phyloP scores from a whole-genome alignment of 1,284 basidiomycete genomes.

The Naganishia cerealis region DNA sequence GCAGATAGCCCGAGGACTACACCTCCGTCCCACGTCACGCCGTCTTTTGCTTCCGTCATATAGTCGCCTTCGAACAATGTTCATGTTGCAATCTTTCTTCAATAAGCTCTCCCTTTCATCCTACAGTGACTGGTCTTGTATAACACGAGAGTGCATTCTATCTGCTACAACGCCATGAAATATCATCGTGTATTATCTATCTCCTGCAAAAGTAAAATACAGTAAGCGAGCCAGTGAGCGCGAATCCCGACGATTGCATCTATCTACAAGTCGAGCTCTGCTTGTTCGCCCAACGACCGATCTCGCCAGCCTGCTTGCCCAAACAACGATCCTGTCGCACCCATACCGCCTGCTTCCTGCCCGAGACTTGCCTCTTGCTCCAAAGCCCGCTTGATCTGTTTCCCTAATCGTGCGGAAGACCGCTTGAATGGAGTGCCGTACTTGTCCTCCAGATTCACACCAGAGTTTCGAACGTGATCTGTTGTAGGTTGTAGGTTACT shows the following conservation, averaged over 20 bases:
- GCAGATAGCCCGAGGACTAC: too few species aligned
- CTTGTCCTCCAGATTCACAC: slow-evolving; percentile 7
- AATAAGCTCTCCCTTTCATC: too few species aligned
- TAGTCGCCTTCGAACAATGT: too few species aligned
- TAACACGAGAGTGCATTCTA: neutral
- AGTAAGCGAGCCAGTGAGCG: neutral
- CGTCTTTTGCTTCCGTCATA: too few species aligned
- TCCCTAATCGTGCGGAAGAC: slow-evolving; percentile 15
- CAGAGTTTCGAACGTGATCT: neutral
- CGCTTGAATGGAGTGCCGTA: slow-evolving; percentile 22
- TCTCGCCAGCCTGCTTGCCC: neutral
- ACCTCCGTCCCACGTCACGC: too few species aligned
- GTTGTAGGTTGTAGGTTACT: neutral
- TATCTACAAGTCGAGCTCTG: neutral
- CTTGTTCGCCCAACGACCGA: neutral
- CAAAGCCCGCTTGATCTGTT: slow-evolving; percentile 2
- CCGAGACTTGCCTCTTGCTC: neutral
- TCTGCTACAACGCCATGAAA: neutral
- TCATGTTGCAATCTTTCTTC: too few species aligned
- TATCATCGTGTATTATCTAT: neutral
- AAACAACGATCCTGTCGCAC: slow-evolving; percentile 6
- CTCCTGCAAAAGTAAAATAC: neutral
- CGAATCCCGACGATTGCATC: neutral
- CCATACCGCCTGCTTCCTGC: neutral
- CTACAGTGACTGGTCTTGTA: too few species aligned